Base-by-base conservation (phyloP, 2,329 filamentous ascomycete genomes). In the Fusarium duplospermum region DNA sequence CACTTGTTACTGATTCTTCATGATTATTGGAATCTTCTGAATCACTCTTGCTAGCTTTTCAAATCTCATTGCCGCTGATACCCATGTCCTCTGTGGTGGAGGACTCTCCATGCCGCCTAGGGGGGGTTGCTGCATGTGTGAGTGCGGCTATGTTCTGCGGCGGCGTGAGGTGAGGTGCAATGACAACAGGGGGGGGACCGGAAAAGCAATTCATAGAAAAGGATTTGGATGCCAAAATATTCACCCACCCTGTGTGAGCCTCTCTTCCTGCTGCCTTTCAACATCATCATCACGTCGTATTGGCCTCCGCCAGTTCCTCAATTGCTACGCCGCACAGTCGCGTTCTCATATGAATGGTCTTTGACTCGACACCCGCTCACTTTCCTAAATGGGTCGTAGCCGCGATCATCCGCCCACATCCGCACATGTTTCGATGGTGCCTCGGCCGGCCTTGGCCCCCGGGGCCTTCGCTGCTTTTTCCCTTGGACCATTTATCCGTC, bases 241-340 rank as follows among this genome's bases (percentile, higher is more conserved):
- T 27, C 70, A 71, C 50, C 67, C 63, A 68, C 71, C 67, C 58
- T 71, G 71, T 74, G 50, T 24, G 50, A 67, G 54, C 27, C 33
- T 70, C 16, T 35, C 33, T n/a, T n/a, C 27, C 18, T 47, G 13
- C 14, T 40, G 22, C 58, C 45, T 33, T 42, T 59, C 13, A 56
- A 13, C 31, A 33, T 33, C 31, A 33, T 45, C 22, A 60, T 62
- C 61, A 56, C 33, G 45, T 56, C 24, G 33, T 42, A 56, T 29
- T 24, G 42, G 24, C 47, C 47, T 56, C 61, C 47, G 61, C 61
- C 47, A 56, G 61, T 63, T 63, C 61, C 56, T 63, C 61, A 56
- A 40, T 35, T 40, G 61, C 61, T 63, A n/a, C 40, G 61, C 61
- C 61, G 47, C 61, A 56, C 47, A 20, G 60, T 38, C 60, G 60